Conservation (phyloP, 768 basidiomycete species). For the Leccinum imitatum region DNA sequence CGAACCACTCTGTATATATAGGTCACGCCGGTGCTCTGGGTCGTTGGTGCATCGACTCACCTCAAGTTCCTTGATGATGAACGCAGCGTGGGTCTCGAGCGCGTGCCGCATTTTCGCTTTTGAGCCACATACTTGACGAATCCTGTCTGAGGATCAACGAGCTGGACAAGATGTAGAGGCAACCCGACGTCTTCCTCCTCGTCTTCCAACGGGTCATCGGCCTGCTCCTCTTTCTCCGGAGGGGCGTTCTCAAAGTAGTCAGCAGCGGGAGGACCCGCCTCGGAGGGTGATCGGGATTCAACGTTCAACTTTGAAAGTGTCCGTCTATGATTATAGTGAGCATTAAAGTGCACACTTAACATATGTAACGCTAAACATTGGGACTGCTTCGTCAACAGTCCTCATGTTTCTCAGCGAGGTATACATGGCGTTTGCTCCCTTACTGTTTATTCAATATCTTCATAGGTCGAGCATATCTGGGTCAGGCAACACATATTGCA, state of each 20-base stretch:
- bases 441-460: no score
- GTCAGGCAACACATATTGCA: no score
- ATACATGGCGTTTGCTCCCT: no score
- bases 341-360: no score
- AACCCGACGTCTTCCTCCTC: conserved; percentile 46
- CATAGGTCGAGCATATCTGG: no score
- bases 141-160: conserved; percentile 56
- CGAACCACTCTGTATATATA: conserved; percentile 38
- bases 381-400: no score
- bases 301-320: conserved; percentile 68
- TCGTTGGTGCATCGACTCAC: conserved; percentile 9
- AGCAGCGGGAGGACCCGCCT: conserved; percentile 29
- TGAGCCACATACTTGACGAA: conserved; percentile 66
- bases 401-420: no score
- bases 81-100: conserved; percentile 33
- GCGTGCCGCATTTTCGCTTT: conserved; percentile 75
- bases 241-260: conserved; percentile 34
- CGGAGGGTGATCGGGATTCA: conserved; percentile 49
- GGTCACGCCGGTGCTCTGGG: not conserved
- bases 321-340: no score
- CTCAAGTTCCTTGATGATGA: conserved; percentile 59
- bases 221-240: conserved; percentile 16
- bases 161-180: conserved; percentile 51
- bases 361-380: no score
- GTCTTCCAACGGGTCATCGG: conserved; percentile 22